Evolutionary conservation across 148 eudicot species (phyloP), one percentile per base, ranked within the genome.

Genomic region (Tetragonia tetragonoides): DNA sequence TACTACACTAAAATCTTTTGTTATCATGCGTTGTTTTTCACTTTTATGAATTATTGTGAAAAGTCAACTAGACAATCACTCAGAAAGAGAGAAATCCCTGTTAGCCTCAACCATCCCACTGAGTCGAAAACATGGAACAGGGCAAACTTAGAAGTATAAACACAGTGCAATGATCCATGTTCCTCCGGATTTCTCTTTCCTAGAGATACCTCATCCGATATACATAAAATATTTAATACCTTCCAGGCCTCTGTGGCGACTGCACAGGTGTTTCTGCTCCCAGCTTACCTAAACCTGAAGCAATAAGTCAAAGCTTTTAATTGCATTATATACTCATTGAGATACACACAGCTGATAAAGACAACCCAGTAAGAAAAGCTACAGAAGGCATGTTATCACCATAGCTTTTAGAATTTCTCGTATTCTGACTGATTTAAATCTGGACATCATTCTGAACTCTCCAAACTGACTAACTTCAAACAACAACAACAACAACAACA

Each of bases 231-330:
- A 17, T 15, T 34, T 3, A 75, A 78, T 89, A 93, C 97, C 95
- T 85, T 78, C 69, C 77, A 79, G 85, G 85, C 68, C 57, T 85
- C 47, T 81, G 83, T 60, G 97, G 97, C 73, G 97, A 93, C 78
- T 88, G 94, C 75, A 85, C 86, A 37, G 94, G 97, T 54, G 97
- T 93, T 88, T 89, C 83, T 34, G 85, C 79, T 61, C 81, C 90
- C 73, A 93, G 84, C 78, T 86, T 74, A 62, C 97, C 97, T 82
- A 93, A 81, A 84, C 97, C 97, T 93, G 85, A 78, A 72, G 57
- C 12, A 49, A 42, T 20, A 28, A 11, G 53, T 49, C 21, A 57
- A 79, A 75, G 9, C 76, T 51, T 34, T 69, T 11, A 12, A 20
- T 54, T 20, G 38, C 49, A 76, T 53, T 70, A 39, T 28, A 28